Evolutionary conservation across 2,329 filamentous ascomycete genomes (phyloP).

Genomic region (Byssothecium circinans): DNA sequence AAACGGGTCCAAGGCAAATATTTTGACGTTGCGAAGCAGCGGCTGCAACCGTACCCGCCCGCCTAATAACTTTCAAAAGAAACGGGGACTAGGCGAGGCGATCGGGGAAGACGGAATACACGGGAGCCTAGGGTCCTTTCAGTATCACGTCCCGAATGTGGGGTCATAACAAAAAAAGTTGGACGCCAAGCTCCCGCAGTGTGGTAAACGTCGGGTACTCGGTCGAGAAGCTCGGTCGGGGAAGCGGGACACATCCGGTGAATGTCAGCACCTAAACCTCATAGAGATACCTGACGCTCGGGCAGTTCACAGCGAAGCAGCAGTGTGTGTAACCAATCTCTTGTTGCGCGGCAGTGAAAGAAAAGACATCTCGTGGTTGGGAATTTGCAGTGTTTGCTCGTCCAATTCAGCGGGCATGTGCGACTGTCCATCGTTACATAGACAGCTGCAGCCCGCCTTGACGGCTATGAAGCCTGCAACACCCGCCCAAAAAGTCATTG

Average conservation of each 20-base stretch:
- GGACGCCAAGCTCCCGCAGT: too few relatives aligned
- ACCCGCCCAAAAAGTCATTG: constrained; percentile 14
- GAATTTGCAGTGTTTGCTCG: constrained; percentile 28
- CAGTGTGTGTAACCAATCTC: neutral
- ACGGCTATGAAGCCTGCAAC: constrained; percentile 9
- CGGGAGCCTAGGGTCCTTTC: too few relatives aligned
- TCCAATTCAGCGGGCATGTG: constrained; percentile 13
- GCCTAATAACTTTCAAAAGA: too few relatives aligned
- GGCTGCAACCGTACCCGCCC: neutral
- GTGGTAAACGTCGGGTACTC: neutral
- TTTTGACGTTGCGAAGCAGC: neutral
- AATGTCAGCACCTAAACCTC: neutral
- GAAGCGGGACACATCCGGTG: constrained; percentile 2
- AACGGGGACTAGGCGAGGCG: neutral
- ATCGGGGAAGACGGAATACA: constrained; percentile 3
- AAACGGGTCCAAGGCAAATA: too few relatives aligned
- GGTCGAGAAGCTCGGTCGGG: constrained; percentile 3
- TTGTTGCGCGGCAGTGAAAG: constrained; percentile 32
- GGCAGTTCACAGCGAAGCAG: neutral
- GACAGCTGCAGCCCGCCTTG: constrained; percentile 21
- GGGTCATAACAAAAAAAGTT: too few relatives aligned
- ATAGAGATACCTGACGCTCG: neutral
- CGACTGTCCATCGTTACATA: constrained; percentile 26
- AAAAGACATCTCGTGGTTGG: constrained; percentile 30
- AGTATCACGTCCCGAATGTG: too few relatives aligned